phyloP scores from a whole-genome alignment of 106 monocot genomes.

The Dendrobium catenatum region DNA sequence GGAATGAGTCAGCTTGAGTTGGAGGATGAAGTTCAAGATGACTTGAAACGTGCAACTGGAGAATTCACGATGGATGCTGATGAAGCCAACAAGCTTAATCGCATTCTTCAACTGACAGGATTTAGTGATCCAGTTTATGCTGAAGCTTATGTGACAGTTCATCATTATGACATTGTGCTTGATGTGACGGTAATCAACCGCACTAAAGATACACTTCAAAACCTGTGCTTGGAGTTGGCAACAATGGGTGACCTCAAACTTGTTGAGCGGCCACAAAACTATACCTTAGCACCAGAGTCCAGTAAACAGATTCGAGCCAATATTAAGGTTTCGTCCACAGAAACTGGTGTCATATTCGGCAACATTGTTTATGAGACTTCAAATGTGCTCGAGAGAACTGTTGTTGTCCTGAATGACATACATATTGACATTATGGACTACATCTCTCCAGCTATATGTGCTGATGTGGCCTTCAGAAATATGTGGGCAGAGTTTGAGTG shows the following conservation, averaged over 20 bases:
- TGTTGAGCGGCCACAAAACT: constrained; percentile 90
- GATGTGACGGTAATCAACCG: constrained; percentile 91
- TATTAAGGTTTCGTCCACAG: constrained; percentile 96
- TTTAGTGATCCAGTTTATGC: constrained; percentile 94
- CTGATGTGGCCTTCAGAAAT: constrained; percentile 77
- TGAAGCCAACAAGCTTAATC: constrained; percentile 77
- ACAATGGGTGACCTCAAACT: constrained; percentile 96
- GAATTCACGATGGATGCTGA: constrained; percentile 81
- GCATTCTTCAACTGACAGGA: constrained; percentile 85
- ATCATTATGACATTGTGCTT: constrained; percentile 94
- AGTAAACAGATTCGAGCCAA: constrained; percentile 82
- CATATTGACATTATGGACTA: constrained; percentile 98
- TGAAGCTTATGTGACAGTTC: constrained; percentile 87
- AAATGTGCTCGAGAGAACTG: constrained; percentile 76
- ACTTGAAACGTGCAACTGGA: constrained; percentile 87
- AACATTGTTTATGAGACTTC: constrained; percentile 95
- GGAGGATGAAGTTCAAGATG: constrained; percentile 92
- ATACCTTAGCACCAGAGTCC: constrained; percentile 81
- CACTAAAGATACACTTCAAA: constrained; percentile 87
- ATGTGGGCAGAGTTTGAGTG: constrained; percentile 99
- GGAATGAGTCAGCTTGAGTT: constrained; percentile 93
- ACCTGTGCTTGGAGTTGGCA: constrained; percentile 79
- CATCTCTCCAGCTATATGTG: constrained; percentile 81
- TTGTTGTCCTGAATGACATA: constrained; percentile 87
- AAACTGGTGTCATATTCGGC: constrained; percentile 92